Evolutionary conservation across 106 monocot genomes (phyloP), one percentile per base, ranked within the genome.

Genomic region (Narthecium ossifragum): DNA sequence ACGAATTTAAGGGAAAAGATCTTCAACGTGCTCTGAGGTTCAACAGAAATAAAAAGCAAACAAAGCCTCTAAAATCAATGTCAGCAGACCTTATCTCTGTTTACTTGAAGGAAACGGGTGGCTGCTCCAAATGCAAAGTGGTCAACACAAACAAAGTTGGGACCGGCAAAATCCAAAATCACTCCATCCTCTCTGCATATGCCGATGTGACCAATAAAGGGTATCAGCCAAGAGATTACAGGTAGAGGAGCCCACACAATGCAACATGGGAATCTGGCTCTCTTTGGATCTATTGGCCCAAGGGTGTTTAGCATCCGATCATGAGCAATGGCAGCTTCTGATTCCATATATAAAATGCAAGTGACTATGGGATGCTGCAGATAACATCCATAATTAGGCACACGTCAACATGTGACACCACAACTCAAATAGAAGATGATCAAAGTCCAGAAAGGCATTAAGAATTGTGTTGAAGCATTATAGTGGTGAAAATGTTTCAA

Each of bases 141-240:
- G 47, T 90, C 90, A 26, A 96, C 94, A 25, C 80, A 86, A 3
- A 96, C 83, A 66, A 90, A 96, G 53, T 96, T 70, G 20, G 94
- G 94, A 10, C 86, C 90, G 3, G 90, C 86, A 60, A 96, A 96
- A 59, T 96, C 94, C 67, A 96, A 60, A 61, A 96, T 96, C 23
- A 90, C 83, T 26, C 94, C 94, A 76, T 96, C 94, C 52, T 96
- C 94, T 74, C 94, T 86, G 67, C 86, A 83, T 20, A 90, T 96
- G 31, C 94, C 90, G 14, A 90, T 56, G 68, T 96, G 94, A 13
- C 94, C 94, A 27, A 96, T 75, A 72, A 90, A 90, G 59, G 94
- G 94, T 38, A 96, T 67, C 27, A 96, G 46, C 90, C 94, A 96
- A n/a, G 89, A 78, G 51, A 96, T 83, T 11, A 96, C 11, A 3